Conservation (phyloP, 192 early-diverging fungal genomes). For the Coemansia furcata region DNA sequence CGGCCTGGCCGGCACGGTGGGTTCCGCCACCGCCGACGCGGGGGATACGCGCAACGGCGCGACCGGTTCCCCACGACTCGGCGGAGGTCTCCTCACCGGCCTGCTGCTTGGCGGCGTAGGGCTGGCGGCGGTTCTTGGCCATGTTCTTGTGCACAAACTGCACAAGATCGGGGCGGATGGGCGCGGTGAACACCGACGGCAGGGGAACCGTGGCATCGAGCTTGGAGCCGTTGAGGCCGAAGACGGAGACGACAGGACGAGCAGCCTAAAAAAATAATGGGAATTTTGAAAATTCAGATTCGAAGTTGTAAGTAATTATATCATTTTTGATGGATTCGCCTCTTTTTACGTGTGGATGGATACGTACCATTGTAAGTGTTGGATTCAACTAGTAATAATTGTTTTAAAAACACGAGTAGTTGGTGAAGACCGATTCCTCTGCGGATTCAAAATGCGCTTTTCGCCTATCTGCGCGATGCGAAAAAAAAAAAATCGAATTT, state of each 20-base stretch:
- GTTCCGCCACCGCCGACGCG: conserved; percentile 96
- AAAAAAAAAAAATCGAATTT: background rate
- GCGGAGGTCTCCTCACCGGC: conserved; percentile 99
- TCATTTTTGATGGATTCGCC: background rate
- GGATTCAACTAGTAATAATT: background rate
- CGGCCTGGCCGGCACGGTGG: conserved; percentile 95
- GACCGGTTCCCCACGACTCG: conserved; percentile 97
- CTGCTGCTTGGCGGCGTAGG: conserved; percentile 92
- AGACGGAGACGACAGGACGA: conserved; percentile 90
- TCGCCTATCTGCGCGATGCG: no score
- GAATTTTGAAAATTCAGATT: background rate
- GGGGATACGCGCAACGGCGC: conserved; percentile 99
- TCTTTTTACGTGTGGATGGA: background rate
- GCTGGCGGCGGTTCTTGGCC: conserved; percentile 98
- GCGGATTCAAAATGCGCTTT: no score
- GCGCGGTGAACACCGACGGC: conserved; percentile 92
- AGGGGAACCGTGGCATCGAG: conserved; percentile 73
- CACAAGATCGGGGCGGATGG: conserved; percentile 96
- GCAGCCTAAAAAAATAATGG: conserved; percentile 38
- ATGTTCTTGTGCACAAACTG: conserved; percentile 96
- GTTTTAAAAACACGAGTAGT: background rate
- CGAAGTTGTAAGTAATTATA: background rate
- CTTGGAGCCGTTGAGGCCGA: conserved; percentile 74
- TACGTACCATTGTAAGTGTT: background rate
- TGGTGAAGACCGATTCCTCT: background rate